phyloP scores from a whole-genome alignment of 2,329 filamentous ascomycete species.

The Tothia fuscella region DNA sequence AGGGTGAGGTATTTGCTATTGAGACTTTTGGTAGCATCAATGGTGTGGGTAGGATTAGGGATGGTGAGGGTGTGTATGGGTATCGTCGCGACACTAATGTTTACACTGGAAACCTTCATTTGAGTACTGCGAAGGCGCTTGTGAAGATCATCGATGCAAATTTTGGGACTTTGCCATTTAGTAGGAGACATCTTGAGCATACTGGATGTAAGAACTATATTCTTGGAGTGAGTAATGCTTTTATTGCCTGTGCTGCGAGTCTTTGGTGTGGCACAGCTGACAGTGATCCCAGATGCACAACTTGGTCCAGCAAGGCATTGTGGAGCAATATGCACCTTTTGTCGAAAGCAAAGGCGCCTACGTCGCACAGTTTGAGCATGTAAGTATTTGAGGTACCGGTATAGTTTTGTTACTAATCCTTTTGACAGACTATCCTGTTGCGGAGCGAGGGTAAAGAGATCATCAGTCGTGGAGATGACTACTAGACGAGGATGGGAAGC shows the following conservation, averaged over 20 bases:
- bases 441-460: constrained; percentile 12
- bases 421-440: constrained; percentile 10
- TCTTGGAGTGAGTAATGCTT: no score
- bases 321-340: constrained; percentile 81
- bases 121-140: constrained; percentile 65
- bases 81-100: constrained; percentile 25
- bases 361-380: constrained; percentile 89
- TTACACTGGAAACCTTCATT: constrained; percentile 24
- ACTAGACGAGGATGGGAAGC: no score
- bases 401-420: neutral
- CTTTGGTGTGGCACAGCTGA: no score
- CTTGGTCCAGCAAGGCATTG: constrained; percentile 68
- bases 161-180: constrained; percentile 86
- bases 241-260: constrained; percentile 31
- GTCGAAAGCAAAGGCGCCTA: constrained; percentile 90
- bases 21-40: constrained; percentile 95
- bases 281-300: no score
- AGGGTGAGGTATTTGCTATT: constrained; percentile 92
- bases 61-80: constrained; percentile 51
- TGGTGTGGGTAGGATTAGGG: constrained; percentile 73
- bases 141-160: constrained; percentile 90
- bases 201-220: constrained; percentile 89
- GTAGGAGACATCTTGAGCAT: constrained; percentile 78
- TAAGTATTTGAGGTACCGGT: constrained; percentile 36
- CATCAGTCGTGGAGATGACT: constrained; percentile 13